Conservation (phyloP, 164 flowering plant genomes). For the Nymphaea thermarum region DNA sequence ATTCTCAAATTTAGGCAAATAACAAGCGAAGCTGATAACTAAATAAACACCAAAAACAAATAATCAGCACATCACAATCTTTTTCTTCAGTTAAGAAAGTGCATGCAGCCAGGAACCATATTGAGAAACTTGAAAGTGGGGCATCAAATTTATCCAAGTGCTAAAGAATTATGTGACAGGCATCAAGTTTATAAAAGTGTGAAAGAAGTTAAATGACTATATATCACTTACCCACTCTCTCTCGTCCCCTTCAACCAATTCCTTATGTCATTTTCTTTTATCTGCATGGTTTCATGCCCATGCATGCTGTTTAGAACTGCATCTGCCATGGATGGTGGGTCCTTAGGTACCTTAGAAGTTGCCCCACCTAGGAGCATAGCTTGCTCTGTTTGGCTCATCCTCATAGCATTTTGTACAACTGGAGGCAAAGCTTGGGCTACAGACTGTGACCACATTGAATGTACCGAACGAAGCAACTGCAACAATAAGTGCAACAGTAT, state of each 20-base stretch:
- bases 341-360: constrained; percentile 42
- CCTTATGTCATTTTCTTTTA: constrained; percentile 63
- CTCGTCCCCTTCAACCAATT: constrained; percentile 94
- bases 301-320: constrained; percentile 30
- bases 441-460: constrained; percentile 88
- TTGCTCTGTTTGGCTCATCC: constrained; percentile 59
- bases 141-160: too few species aligned
- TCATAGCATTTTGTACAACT: constrained; percentile 71
- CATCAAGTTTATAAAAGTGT: too few species aligned
- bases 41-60: too few species aligned
- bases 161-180: too few species aligned
- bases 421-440: constrained; percentile 54
- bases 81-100: too few species aligned
- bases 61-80: too few species aligned
- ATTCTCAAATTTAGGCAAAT: too few species aligned
- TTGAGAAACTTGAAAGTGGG: too few species aligned
- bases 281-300: constrained; percentile 34
- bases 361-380: constrained; percentile 75
- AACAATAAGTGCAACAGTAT: constrained; percentile 5
- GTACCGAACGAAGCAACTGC: constrained; percentile 84
- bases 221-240: constrained; percentile 81
- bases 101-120: too few species aligned
- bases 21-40: too few species aligned
- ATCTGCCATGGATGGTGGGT: constrained; percentile 36
- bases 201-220: too few species aligned